Conservation (phyloP, 2,329 filamentous ascomycete species). For the Colletotrichum euphorbiae region DNA sequence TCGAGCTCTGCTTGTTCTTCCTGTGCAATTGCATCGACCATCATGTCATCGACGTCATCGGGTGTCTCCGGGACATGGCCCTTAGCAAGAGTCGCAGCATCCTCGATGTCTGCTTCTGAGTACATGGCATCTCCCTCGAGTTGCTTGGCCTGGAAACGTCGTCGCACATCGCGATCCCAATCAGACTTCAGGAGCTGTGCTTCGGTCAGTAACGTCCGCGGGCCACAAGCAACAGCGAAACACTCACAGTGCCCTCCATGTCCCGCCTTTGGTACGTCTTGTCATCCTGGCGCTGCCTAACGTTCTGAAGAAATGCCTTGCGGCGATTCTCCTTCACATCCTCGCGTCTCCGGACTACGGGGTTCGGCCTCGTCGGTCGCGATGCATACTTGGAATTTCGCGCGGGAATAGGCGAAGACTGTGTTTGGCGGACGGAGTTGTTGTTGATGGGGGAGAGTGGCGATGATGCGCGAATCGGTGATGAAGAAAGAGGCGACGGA, state of each 20-base stretch:
- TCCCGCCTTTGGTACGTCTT: constrained; percentile 69
- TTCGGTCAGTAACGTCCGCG: not conserved
- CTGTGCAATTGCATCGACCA: constrained; percentile 63
- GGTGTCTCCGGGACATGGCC: constrained; percentile 41
- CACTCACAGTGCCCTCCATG: constrained; percentile 68
- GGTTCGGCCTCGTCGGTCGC: constrained; percentile 71
- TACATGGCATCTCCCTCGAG: constrained; percentile 54
- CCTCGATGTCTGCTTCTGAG: constrained; percentile 64
- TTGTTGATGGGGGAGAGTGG: constrained; percentile 57
- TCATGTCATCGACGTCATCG: constrained; percentile 58
- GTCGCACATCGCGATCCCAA: constrained; percentile 50
- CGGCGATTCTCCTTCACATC: constrained; percentile 73
- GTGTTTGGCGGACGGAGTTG: constrained; percentile 56
- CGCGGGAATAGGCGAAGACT: constrained; percentile 58
- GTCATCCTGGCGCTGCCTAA: constrained; percentile 70
- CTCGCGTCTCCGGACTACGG: constrained; percentile 70
- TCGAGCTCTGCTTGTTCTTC: constrained; percentile 69
- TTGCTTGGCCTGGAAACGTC: constrained; percentile 50
- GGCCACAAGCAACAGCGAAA: not conserved
- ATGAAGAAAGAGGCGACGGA: constrained; percentile 70
- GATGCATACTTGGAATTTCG: constrained; percentile 63
- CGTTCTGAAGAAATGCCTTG: constrained; percentile 76
- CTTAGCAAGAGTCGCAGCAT: constrained; percentile 55
- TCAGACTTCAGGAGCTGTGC: constrained; percentile 50
- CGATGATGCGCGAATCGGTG: constrained; percentile 66